phyloP scores from a whole-genome alignment of 2,329 filamentous ascomycete species.

The Penicillium sp. region DNA sequence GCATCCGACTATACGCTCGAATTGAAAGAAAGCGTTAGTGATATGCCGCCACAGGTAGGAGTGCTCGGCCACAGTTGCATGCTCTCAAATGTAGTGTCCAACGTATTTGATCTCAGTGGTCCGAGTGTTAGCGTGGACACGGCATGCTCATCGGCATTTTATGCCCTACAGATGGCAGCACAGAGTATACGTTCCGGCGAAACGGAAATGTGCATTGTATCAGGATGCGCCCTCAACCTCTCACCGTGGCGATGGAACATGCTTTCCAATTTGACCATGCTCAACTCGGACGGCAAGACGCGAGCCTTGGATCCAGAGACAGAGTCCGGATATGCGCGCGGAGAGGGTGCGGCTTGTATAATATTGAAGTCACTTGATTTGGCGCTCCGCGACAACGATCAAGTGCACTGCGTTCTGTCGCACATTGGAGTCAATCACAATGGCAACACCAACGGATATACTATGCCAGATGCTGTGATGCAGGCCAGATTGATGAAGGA shows the following conservation, averaged over 20 bases:
- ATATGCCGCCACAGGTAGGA: neutral
- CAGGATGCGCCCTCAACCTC: neutral
- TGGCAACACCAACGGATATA: neutral
- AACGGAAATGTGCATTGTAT: neutral
- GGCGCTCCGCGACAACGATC: neutral
- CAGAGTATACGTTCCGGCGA: neutral
- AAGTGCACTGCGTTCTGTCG: neutral
- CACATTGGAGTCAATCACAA: neutral
- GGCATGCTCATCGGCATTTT: neutral
- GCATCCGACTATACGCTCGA: neutral
- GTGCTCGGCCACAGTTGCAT: neutral
- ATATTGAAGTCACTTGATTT: neutral
- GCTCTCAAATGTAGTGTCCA: neutral
- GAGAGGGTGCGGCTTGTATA: neutral
- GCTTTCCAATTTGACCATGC: neutral
- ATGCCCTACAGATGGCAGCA: neutral
- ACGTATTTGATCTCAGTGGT: neutral
- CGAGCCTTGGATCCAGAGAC: neutral
- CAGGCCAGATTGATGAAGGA: neutral
- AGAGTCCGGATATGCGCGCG: neutral
- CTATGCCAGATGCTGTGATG: neutral
- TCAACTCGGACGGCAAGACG: neutral
- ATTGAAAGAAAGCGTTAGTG: neutral
- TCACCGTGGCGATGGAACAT: neutral
- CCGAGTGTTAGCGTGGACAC: neutral